Base-by-base conservation (phyloP, 2,329 filamentous ascomycete species). In the Aspergillus piperis region DNA sequence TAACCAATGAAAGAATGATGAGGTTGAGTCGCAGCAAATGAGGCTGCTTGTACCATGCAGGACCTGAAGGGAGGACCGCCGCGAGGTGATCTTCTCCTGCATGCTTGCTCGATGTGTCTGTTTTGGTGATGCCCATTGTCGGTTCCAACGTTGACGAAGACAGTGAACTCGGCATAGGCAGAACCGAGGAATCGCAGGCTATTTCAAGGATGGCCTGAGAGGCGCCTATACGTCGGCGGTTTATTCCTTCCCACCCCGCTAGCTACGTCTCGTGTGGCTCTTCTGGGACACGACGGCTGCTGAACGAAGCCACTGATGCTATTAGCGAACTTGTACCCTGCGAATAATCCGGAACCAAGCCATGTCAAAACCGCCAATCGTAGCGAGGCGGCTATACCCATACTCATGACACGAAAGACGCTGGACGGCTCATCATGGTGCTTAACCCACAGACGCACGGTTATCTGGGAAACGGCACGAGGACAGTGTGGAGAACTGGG, bases 1-100 rank as follows among this genome's bases (percentile, higher is more conserved):
- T 47, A 4, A 60, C 59, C 7, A 60, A n/a, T 8, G 59, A 54
- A 13, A 60, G 23, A 8, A 60, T 60, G 17, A 60, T 60, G 17
- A 38, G 27, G 23, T 60, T 60, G n/a, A 60, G 59, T 7, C 50
- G 49, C 1, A 60, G 1, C 8, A 60, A 55, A 25, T 60, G 54
- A n/a, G 27, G 4, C 25, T 58, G 48, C 8, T 25, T 25, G 25
- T 60, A 58, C 59, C 59, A 60, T 23, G 54, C 25, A 5, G 21
- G 47, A 1, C 32, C 19, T 6, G 38, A 17, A 1, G 49, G 49
- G 11, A 51, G 38, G n/a, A 49, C 38, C n/a, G 49, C 38, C 6
- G 38, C 48, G 8, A 53, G 30, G 38, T 23, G 25, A 15, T 47
- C 48, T 4, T 57, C 54, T 17, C 39, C 58, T 1, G 38, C 30